Evolutionary conservation across 2,329 filamentous ascomycete species (phyloP).

Genomic region (Fonsecaea nubica): DNA sequence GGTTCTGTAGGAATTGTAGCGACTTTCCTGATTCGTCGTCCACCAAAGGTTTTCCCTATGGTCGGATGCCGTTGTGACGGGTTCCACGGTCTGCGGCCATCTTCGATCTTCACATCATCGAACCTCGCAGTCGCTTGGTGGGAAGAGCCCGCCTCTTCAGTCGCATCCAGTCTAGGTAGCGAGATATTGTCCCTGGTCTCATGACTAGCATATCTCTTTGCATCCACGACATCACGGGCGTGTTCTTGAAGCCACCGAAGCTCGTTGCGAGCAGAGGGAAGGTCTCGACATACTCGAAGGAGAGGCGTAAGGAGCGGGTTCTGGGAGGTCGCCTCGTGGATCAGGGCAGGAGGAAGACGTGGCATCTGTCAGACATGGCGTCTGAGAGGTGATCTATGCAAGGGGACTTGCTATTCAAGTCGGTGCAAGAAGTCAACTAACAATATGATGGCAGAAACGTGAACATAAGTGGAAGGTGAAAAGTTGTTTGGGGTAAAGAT

Average conservation of each 20-base stretch:
- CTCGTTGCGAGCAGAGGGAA: constrained; percentile 54
- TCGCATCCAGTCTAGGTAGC: background rate
- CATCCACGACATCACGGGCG: constrained; percentile 36
- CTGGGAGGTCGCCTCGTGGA: constrained; percentile 47
- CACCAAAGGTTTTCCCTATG: background rate
- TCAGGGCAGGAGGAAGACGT: constrained; percentile 48
- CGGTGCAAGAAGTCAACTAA: background rate
- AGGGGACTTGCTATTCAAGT: background rate
- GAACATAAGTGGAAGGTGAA: background rate
- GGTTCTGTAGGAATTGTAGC: background rate
- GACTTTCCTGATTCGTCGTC: background rate
- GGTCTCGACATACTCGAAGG: constrained; percentile 53
- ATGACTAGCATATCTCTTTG: constrained; percentile 30
- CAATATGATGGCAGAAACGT: background rate
- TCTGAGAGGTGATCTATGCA: background rate
- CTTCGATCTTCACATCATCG: background rate
- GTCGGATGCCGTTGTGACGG: background rate
- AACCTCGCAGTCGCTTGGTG: too few species aligned
- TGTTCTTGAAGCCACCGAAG: constrained; percentile 55
- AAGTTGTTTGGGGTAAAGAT: background rate
- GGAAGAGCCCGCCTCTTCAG: background rate
- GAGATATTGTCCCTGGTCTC: background rate
- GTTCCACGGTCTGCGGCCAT: background rate
- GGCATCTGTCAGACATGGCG: constrained; percentile 47
- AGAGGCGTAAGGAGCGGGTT: constrained; percentile 51